Conservation (phyloP, 2,329 filamentous ascomycete species). For the Paecilomyces fulvus region DNA sequence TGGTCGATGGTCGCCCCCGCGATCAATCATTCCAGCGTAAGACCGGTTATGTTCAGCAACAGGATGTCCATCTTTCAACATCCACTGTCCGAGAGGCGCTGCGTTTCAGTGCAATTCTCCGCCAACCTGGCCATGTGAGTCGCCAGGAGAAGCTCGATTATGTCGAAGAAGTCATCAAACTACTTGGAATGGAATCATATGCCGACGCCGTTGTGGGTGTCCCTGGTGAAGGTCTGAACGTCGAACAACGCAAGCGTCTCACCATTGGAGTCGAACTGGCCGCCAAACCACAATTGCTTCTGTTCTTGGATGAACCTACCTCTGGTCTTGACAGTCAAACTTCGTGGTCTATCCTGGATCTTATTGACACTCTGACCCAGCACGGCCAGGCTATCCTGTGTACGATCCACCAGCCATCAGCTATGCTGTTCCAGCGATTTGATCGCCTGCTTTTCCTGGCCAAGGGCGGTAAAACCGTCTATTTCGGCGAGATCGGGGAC, state of each 20-base stretch:
- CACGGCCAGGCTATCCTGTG: conserved; percentile 47
- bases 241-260: conserved; percentile 54
- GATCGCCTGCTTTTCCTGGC: conserved; percentile 72
- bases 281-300: conserved; percentile 48
- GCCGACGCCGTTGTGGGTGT: conserved; percentile 75
- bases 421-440: conserved; percentile 48
- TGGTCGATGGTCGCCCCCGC: conserved; percentile 62
- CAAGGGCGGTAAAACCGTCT: conserved; percentile 67
- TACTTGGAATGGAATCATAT: conserved; percentile 70
- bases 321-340: conserved; percentile 56
- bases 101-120: conserved; percentile 72
- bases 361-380: conserved; percentile 53
- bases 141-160: conserved; percentile 70
- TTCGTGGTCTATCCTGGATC: conserved; percentile 55
- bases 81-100: conserved; percentile 81
- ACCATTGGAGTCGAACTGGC: conserved; percentile 55
- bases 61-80: conserved; percentile 77
- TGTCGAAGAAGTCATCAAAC: conserved; percentile 57
- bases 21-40: conserved; percentile 40
- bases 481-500: conserved; percentile 71
- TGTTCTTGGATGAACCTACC: conserved; percentile 56
- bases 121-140: conserved; percentile 67
- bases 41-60: conserved; percentile 61
- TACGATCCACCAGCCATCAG: conserved; percentile 49
- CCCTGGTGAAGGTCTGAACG: conserved; percentile 61